Percentiles rank a stretch among this genome's conserved stretches.
These are phyloP conservation scores for Oryza meyeriana DNA, from an alignment of 176 grass and related monocot species.

Conservation along the genomic window DNA sequence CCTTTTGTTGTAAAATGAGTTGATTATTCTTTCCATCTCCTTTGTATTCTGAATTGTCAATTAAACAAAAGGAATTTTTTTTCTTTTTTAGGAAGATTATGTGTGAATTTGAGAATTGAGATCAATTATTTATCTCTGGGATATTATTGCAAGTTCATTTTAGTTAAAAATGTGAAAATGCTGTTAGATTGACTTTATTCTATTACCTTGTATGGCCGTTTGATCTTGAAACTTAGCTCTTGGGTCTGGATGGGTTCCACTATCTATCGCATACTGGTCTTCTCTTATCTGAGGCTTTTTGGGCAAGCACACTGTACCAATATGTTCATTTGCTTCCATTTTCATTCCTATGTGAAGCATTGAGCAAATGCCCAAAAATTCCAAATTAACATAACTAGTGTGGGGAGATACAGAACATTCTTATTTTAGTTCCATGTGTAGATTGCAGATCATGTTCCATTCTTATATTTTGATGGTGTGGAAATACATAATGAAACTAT, in stretches of 20 bases:
- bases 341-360: background rate
- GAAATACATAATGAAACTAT: background rate
- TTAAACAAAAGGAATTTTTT: background rate
- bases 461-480: background rate
- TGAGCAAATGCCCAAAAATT: background rate
- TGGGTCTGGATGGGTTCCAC: background rate
- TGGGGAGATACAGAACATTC: background rate
- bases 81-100: background rate
- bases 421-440: background rate
- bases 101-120: background rate
- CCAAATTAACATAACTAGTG: background rate
- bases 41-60: background rate
- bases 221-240: background rate
- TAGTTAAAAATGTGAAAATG: background rate
- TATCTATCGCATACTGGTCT: background rate
- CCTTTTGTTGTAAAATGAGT: background rate
- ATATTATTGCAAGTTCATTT: background rate
- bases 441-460: background rate
- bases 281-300: background rate
- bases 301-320: background rate
- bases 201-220: background rate
- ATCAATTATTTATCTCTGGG: background rate
- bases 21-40: background rate
- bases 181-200: background rate
- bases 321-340: background rate